Conservation (phyloP, 1,139 yeast species). For the Magnusiomyces paraingens region DNA sequence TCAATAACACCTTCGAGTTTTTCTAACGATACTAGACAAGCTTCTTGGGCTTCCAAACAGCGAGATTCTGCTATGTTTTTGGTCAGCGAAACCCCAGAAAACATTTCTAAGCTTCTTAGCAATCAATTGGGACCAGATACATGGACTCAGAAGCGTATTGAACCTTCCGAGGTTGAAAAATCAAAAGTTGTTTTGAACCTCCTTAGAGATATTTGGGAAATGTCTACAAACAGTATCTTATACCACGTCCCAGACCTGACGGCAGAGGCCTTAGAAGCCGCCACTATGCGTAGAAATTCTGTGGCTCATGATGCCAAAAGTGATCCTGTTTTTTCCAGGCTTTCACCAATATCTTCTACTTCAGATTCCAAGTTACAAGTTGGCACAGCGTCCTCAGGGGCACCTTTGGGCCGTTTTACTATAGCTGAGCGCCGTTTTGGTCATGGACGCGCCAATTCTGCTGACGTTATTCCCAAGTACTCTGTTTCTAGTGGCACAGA, state of each 20-base stretch:
- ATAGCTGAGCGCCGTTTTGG: not conserved
- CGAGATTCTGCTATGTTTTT: no score
- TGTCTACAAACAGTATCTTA: conserved; percentile 15
- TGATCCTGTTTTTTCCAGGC: not conserved
- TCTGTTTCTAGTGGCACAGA: conserved; percentile 21
- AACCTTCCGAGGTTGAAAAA: conserved; percentile 20
- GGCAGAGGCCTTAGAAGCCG: conserved; percentile 3
- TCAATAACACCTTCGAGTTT: no score
- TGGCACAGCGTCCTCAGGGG: no score
- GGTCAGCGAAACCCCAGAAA: not conserved
- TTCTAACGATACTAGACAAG: no score
- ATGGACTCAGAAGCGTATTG: conserved; percentile 22
- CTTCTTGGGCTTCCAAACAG: not conserved
- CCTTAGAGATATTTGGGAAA: conserved; percentile 24
- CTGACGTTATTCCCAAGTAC: conserved; percentile 15
- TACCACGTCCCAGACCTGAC: not conserved
- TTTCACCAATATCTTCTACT: no score
- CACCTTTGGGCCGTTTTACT: no score
- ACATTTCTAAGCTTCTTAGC: not conserved
- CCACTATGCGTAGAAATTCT: not conserved
- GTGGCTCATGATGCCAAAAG: conserved; percentile 6
- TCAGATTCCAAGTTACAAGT: no score
- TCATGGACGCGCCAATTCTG: conserved; percentile 1
- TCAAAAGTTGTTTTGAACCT: conserved; percentile 22
- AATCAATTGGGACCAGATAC: conserved; percentile 16